Conservation (phyloP, 805 yeast species). For the Candida montana region DNA sequence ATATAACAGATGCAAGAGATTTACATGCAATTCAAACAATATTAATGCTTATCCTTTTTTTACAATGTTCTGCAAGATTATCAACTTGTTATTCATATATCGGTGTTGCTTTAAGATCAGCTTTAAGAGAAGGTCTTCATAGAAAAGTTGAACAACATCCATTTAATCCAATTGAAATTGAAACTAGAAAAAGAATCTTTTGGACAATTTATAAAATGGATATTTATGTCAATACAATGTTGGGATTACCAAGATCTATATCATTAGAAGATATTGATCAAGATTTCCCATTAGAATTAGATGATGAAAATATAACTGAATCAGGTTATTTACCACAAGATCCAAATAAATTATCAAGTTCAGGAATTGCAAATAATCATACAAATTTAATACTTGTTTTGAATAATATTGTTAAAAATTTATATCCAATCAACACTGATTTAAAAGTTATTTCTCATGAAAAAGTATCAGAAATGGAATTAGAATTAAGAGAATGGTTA, state of each 20-base stretch:
- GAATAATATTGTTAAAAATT: constrained; percentile 58
- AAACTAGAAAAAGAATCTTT: constrained; percentile 77
- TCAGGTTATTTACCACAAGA: constrained; percentile 46
- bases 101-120: constrained; percentile 81
- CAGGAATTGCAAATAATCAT: constrained; percentile 82
- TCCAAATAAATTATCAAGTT: constrained; percentile 55
- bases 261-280: constrained; percentile 81
- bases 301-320: constrained; percentile 79
- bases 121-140: constrained; percentile 78
- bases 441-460: constrained; percentile 24
- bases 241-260: constrained; percentile 79
- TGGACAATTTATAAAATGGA: constrained; percentile 92
- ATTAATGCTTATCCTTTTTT: constrained; percentile 77
- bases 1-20: constrained; percentile 78
- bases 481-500: constrained; percentile 68
- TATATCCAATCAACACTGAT: constrained; percentile 59
- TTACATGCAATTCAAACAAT: constrained; percentile 78
- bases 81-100: constrained; percentile 86
- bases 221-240: constrained; percentile 77
- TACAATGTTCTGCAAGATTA: constrained; percentile 83
- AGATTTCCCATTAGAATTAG: constrained; percentile 76
- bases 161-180: constrained; percentile 71
- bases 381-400: constrained; percentile 68
- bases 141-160: constrained; percentile 51
- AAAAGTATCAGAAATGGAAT: constrained; percentile 57